A percentile compares a stretch with the other conserved stretches of the same genome.
phyloP scores from a whole-genome alignment of 2,329 filamentous ascomycete genomes.

The Didymella sp. region DNA sequence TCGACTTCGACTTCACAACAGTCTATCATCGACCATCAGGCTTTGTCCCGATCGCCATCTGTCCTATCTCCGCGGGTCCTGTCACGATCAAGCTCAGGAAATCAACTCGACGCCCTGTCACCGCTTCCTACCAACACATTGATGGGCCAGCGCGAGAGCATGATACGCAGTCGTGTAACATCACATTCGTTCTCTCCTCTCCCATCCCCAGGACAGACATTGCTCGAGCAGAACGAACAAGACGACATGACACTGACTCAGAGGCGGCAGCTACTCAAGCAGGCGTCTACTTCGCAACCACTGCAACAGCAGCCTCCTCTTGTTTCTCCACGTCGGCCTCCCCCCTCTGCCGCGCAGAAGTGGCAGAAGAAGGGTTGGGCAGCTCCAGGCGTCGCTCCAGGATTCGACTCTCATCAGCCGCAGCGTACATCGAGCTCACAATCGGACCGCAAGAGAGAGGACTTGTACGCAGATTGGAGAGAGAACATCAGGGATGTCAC shows the following conservation, averaged over 20 bases:
- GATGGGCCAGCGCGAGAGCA: constrained; percentile 62
- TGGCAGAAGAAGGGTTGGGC: constrained; percentile 41
- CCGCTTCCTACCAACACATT: constrained; percentile 55
- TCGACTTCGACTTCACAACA: constrained; percentile 35
- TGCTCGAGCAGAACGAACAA: constrained; percentile 41
- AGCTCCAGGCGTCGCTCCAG: constrained; percentile 29
- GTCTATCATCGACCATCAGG: constrained; percentile 25
- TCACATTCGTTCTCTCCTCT: constrained; percentile 49
- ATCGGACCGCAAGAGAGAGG: constrained; percentile 43
- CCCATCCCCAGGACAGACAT: constrained; percentile 37
- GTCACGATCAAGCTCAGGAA: constrained; percentile 34
- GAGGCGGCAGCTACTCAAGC: constrained; percentile 55
- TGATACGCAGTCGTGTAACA: constrained; percentile 54
- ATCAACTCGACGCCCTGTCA: constrained; percentile 26
- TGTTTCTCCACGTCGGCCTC: constrained; percentile 23
- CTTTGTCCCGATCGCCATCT: constrained; percentile 30
- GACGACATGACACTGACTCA: constrained; percentile 77
- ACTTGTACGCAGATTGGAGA: constrained; percentile 46
- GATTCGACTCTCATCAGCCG: constrained; percentile 51
- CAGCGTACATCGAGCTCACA: constrained; percentile 36
- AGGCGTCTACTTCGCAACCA: constrained; percentile 24
- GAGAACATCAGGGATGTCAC: constrained; percentile 41
- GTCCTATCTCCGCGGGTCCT: constrained; percentile 21
- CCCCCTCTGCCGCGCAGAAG: constrained; percentile 40
- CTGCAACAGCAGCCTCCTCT: constrained; percentile 23